Base-by-base conservation (phyloP, 2,329 filamentous ascomycete species). In the Fusarium cicatricum region DNA sequence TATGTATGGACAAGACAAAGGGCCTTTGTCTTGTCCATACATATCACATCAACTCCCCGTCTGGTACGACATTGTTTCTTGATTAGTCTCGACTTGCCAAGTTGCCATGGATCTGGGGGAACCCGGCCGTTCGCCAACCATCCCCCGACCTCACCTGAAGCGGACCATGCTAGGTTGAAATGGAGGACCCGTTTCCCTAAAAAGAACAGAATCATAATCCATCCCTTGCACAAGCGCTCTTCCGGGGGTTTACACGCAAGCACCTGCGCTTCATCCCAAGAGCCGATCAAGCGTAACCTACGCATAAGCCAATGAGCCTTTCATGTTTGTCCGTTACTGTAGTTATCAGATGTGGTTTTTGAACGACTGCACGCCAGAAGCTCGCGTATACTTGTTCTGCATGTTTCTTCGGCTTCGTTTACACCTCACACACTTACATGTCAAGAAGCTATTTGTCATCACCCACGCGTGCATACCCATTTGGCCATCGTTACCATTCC, bases 61-160 rank as follows among this genome's bases (percentile, higher is more conserved):
- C 50, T 62, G 58, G 46, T 37, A 23, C 45, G 51, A 61, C 29
- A 49, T 43, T 51, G 44, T 50, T 64, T 64, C 49, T 39, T 56
- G 42, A 57, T 60, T 62, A 62, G 57, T 52, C 54, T 62, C 47
- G 64, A 55, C 61, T 46, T 67, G 53, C 47, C 23, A 26, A n/a
- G n/a, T n/a, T n/a, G n/a, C n/a, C n/a, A 4, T 26, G 23, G 53
- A 62, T 65, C 55, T 67, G 61, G 59, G 62, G 53, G 62, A 56
- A 66, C 62, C 48, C 61, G 58, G 55, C 55, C 44, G 58, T 54
- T 62, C 38, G 44, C 55, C 57, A 60, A 66, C 50, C 55, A 33
- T 47, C 50, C 63, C 56, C 63, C 55, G 56, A 68, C 61, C 61
- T 68, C 65, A 68, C 65, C 65, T 68, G 65, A 68, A 68, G 58